Conservation (phyloP, 202 grass and related monocot species). For the Panicum hallii region DNA sequence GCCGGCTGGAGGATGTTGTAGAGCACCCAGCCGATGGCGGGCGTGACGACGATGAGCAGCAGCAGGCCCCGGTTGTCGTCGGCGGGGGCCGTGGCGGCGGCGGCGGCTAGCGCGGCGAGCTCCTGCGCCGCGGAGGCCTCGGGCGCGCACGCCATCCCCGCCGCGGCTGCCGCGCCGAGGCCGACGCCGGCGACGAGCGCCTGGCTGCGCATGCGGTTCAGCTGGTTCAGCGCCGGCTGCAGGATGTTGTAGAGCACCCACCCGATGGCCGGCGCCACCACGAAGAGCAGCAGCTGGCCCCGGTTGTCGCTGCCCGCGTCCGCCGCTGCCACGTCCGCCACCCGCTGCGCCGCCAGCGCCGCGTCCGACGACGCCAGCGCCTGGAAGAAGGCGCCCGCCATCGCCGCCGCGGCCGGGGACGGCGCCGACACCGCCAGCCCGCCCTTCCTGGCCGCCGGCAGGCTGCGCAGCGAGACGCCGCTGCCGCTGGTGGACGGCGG, state of each 20-base stretch:
- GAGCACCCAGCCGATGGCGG: conserved; percentile 69
- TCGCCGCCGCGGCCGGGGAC: conserved; percentile 46
- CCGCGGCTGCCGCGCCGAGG: conserved; percentile 48
- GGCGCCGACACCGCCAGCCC: neutral
- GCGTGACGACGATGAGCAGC: conserved; percentile 71
- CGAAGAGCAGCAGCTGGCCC: conserved; percentile 67
- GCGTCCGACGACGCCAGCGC: conserved; percentile 62
- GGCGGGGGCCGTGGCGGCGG: conserved; percentile 31
- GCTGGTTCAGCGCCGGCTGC: conserved; percentile 83
- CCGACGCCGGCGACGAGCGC: conserved; percentile 35
- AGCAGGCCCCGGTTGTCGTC: conserved; percentile 72
- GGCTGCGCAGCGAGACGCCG: conserved; percentile 55
- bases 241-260: conserved; percentile 93
- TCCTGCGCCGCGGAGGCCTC: conserved; percentile 54
- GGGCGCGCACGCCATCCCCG: conserved; percentile 33
- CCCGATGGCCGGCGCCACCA: conserved; percentile 67
- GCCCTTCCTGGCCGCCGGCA: conserved; percentile 42
- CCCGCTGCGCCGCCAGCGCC: conserved; percentile 68
- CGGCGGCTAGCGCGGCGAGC: conserved; percentile 40
- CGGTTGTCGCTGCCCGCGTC: conserved; percentile 50
- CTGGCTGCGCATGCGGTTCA: conserved; percentile 72
- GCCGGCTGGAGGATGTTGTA: conserved; percentile 87
- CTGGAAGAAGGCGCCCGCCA: conserved; percentile 72
- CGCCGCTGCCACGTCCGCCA: conserved; percentile 53
- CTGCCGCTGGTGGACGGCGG: conserved; percentile 24